phyloP scores from a whole-genome alignment of 192 early-diverging fungal species.

The Umbelopsis sp. region DNA sequence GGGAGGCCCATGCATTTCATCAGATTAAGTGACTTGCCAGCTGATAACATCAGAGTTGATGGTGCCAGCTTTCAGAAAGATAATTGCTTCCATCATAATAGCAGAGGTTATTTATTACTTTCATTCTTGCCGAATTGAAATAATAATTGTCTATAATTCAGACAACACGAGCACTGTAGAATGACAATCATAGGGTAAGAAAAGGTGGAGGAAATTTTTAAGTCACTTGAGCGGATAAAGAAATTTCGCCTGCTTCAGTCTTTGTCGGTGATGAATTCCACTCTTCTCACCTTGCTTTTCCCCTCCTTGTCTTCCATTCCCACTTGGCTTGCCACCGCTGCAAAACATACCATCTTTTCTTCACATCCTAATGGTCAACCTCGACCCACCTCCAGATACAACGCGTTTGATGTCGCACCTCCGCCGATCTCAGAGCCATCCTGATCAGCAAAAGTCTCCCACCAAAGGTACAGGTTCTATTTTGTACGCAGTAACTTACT shows the following conservation, averaged over 20 bases:
- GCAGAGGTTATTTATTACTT: too few relatives aligned
- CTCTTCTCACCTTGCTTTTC: not conserved
- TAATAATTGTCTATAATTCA: too few relatives aligned
- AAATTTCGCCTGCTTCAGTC: not conserved
- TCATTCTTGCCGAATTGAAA: too few relatives aligned
- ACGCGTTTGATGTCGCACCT: conserved; percentile 18
- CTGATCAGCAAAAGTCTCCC: conserved; percentile 15
- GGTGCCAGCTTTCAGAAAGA: too few relatives aligned
- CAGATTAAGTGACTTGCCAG: too few relatives aligned
- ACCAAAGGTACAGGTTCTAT: conserved; percentile 6
- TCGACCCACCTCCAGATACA: conserved; percentile 13
- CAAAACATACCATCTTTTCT: conserved; percentile 4
- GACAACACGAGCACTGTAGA: not conserved
- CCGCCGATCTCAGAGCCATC: conserved; percentile 3
- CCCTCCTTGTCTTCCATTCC: not conserved
- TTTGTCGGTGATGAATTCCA: too few relatives aligned
- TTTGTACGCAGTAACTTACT: not conserved
- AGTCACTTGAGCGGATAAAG: conserved; percentile 24
- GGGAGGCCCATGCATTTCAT: conserved; percentile 16
- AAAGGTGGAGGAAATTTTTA: not conserved
- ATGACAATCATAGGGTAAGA: conserved; percentile 19
- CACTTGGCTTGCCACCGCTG: not conserved
- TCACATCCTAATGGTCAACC: conserved; percentile 14
- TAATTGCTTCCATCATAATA: too few relatives aligned
- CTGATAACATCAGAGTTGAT: too few relatives aligned